Evolutionary conservation across 2,329 filamentous ascomycete genomes (phyloP).

Genomic region (Pseudohalonectria lignicola): DNA sequence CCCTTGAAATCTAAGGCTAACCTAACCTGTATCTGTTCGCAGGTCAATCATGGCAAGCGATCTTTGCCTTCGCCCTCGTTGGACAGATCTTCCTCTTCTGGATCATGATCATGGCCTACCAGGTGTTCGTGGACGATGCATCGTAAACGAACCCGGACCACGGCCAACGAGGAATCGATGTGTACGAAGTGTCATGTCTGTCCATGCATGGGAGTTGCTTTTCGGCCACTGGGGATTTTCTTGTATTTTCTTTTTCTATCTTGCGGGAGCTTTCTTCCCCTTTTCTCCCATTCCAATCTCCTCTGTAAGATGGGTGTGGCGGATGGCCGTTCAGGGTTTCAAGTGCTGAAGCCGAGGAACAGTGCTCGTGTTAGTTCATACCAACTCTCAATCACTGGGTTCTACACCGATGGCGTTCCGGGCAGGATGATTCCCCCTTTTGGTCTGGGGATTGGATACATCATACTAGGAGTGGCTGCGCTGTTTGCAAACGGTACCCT

Average conservation of each 20-base stretch:
- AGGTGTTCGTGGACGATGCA: conserved; percentile 38
- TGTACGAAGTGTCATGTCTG: too few relatives aligned
- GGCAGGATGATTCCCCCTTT: too few relatives aligned
- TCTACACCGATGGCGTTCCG: too few relatives aligned
- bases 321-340: background rate
- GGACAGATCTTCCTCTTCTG: conserved; percentile 52
- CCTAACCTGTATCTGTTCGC: background rate
- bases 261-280: background rate
- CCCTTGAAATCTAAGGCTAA: background rate
- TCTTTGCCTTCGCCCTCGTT: conserved; percentile 51
- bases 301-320: background rate
- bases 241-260: background rate
- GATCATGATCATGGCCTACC: conserved; percentile 58
- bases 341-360: background rate
- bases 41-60: conserved; percentile 54
- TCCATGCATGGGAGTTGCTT: too few relatives aligned
- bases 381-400: too few relatives aligned
- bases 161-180: too few relatives aligned
- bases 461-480: too few relatives aligned
- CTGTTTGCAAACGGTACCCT: too few relatives aligned
- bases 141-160: background rate
- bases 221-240: too few relatives aligned
- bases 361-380: too few relatives aligned
- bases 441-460: too few relatives aligned
- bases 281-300: background rate